A percentile compares a stretch with the other conserved stretches of the same genome.
phyloP scores from a whole-genome alignment of 2,329 filamentous ascomycete genomes.

The Paraphaeosphaeria sporulosa region DNA sequence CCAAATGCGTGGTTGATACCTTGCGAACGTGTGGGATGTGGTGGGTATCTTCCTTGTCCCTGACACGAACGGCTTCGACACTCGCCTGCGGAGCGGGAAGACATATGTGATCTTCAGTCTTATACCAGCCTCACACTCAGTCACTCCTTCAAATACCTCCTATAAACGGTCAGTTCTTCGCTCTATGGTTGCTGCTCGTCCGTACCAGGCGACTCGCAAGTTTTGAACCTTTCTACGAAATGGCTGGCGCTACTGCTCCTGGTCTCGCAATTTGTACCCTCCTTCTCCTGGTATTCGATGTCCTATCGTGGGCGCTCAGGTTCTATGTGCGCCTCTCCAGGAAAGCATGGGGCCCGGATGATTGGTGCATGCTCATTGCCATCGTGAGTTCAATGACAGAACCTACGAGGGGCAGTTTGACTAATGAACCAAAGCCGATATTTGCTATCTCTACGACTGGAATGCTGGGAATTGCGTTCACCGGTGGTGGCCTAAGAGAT shows the following conservation, averaged over 20 bases:
- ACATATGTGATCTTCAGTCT: neutral
- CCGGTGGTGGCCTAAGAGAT: conserved; percentile 20
- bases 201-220: neutral
- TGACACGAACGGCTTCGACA: neutral
- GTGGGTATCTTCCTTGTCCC: neutral
- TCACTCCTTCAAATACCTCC: neutral
- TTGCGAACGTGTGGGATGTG: neutral
- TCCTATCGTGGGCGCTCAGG: conserved; percentile 21
- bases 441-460: conserved; percentile 21
- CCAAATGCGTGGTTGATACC: neutral
- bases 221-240: neutral
- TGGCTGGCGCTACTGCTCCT: conserved; percentile 18
- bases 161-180: neutral
- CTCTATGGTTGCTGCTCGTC: neutral
- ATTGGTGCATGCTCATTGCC: conserved; percentile 36
- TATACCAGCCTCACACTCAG: neutral
- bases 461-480: conserved; percentile 24
- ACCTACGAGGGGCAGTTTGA: neutral
- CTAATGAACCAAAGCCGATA: conserved; percentile 7
- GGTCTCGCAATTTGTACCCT: conserved; percentile 19
- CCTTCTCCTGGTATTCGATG: conserved; percentile 22
- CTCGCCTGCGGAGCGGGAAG: neutral
- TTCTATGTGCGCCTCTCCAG: conserved; percentile 24
- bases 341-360: conserved; percentile 38
- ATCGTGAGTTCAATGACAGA: conserved; percentile 19